Evolutionary conservation across 805 yeast species (phyloP).

Genomic region (Starmerella geochares): DNA sequence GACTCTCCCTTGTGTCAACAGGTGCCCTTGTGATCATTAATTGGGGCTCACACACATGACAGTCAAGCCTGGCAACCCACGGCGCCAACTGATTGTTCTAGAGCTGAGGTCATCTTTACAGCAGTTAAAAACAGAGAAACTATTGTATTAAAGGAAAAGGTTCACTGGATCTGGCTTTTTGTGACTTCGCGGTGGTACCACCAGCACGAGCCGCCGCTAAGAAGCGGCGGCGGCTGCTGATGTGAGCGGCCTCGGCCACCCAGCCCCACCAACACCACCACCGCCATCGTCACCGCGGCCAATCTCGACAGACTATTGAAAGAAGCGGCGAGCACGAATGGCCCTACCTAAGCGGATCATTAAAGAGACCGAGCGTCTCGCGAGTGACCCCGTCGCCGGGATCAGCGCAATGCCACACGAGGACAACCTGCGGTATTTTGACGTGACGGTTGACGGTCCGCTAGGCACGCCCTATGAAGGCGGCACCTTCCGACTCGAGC

Average conservation of each 20-base stretch:
- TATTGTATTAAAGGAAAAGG: too few species aligned
- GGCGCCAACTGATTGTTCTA: too few species aligned
- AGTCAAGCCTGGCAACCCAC: too few species aligned
- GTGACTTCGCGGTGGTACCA: too few species aligned
- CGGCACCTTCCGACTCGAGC: constrained; percentile 67
- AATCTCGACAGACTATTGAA: too few species aligned
- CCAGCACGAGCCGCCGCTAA: background rate
- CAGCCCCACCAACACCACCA: background rate
- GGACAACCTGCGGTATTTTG: constrained; percentile 84
- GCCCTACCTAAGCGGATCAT: constrained; percentile 80
- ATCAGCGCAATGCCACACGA: constrained; percentile 89
- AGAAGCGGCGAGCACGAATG: constrained; percentile 13
- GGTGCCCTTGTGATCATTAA: too few species aligned
- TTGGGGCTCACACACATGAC: too few species aligned
- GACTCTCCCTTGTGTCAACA: too few species aligned
- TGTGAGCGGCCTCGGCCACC: constrained; percentile 2
- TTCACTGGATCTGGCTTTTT: too few species aligned
- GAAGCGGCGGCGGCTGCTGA: background rate
- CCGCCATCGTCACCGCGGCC: too few species aligned
- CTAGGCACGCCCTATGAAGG: constrained; percentile 79
- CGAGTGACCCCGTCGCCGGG: constrained; percentile 93
- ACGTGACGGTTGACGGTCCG: constrained; percentile 89
- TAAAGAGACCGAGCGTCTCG: constrained; percentile 88
- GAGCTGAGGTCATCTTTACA: too few species aligned
- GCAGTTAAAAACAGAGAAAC: too few species aligned